Evolutionary conservation across 148 eudicot genomes (phyloP), one percentile per base, ranked within the genome.

Genomic region (Chenopodium berlandieri): DNA sequence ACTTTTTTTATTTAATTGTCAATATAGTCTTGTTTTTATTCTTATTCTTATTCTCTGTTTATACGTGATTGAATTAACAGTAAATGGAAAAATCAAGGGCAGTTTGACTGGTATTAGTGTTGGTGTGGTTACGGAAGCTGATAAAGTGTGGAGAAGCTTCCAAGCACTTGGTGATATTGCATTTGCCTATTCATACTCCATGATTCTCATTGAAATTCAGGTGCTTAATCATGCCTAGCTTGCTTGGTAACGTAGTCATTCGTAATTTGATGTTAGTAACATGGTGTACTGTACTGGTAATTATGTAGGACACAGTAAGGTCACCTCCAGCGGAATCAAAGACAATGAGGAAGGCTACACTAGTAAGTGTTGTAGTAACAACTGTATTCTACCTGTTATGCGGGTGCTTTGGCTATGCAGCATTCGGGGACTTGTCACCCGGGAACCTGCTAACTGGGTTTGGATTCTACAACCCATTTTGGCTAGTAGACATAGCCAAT

Each of bases 121-220:
- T 65, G 94, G 94, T 13, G 67, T 58, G 17, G 94, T 90, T 19
- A 60, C 91, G 16, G 71, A 87, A 81, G 83, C 84, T 3, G 83
- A 92, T 23, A 92, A 92, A 69, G 75, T 91, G 40, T 92, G 96
- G 96, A 86, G 92, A 76, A 90, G 73, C 81, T 89, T 90, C 76
- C 94, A 89, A 81, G 90, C 94, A 25, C 90, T 92, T 50, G 95
- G 95, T 22, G 95, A 88, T 67, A 90, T 92, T 66, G 95, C 95
- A 32, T 92, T 92, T 75, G 95, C 95, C 14, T 92, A 92, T 71
- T 92, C 95, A 54, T 92, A 85, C 90, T 92, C 95, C 6, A 81
- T 92, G 82, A 90, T 92, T 58, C 91, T 92, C 30, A 89, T 92
- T 50, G 92, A 91, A 82, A 91, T 91, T 66, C 90, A 88, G 89